These are phyloP conservation scores for Lathyrus aphaca DNA, from an alignment of 306 rosid genomes.

Conservation along the genomic window DNA sequence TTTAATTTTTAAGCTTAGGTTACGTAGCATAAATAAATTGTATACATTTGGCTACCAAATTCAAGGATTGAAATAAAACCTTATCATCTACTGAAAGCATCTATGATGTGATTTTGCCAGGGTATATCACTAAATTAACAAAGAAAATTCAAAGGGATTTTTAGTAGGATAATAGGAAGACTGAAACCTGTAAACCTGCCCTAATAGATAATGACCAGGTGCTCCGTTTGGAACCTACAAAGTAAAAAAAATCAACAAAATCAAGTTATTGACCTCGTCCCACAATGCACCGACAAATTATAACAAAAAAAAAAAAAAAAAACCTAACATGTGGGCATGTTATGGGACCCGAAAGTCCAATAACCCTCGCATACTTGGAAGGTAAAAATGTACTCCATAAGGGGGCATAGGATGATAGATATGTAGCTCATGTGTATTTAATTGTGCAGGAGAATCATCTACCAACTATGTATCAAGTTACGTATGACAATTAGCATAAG, in stretches of 20 bases:
- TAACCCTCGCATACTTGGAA: background rate
- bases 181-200: slow-evolving; percentile 86
- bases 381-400: slow-evolving; percentile 5
- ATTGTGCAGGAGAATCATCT: slow-evolving; percentile 3
- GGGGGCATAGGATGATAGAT: background rate
- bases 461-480: slow-evolving; percentile 5
- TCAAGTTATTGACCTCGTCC: slow-evolving; percentile 40
- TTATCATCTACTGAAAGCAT: slow-evolving; percentile 26
- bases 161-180: slow-evolving; percentile 1
- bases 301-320: slow-evolving; percentile 30
- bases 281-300: slow-evolving; percentile 19
- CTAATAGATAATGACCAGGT: slow-evolving; percentile 94
- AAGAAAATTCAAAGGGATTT: slow-evolving; percentile 9
- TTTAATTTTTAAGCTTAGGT: background rate
- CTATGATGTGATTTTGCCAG: slow-evolving; percentile 20
- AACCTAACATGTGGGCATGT: slow-evolving; percentile 13
- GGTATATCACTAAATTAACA: slow-evolving; percentile 13
- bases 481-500: slow-evolving; percentile 16
- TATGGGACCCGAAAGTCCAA: background rate
- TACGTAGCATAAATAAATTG: background rate
- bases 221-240: slow-evolving; percentile 95
- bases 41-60: slow-evolving; percentile 20
- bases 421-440: background rate
- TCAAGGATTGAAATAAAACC: slow-evolving; percentile 26
- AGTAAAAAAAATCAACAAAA: slow-evolving; percentile 37